These are phyloP conservation scores for Podospora sp. DNA, from an alignment of 495 filamentous ascomycete genomes.

Conservation along the genomic window DNA sequence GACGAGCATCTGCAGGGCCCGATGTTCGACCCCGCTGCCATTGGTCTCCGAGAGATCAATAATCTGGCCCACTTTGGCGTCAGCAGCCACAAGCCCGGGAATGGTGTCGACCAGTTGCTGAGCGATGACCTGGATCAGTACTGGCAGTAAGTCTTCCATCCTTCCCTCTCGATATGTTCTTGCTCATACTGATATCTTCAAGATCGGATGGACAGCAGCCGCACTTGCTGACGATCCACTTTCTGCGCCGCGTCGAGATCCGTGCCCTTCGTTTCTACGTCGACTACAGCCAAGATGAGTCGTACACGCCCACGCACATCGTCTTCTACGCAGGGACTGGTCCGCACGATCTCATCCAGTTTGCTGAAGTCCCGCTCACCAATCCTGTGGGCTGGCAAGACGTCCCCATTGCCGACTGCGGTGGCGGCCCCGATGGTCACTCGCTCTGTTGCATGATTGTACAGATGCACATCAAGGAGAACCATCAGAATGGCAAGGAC, in stretches of 20 bases:
- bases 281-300: constrained; percentile 89
- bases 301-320: constrained; percentile 95
- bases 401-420: constrained; percentile 72
- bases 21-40: constrained; percentile 46
- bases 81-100: constrained; percentile 87
- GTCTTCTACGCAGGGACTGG: constrained; percentile 83
- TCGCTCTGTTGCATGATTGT: constrained; percentile 83
- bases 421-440: constrained; percentile 61
- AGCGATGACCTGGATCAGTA: constrained; percentile 76
- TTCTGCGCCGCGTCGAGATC: constrained; percentile 88
- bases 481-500: constrained; percentile 99
- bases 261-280: constrained; percentile 82
- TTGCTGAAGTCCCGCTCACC: constrained; percentile 75
- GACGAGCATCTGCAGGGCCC: constrained; percentile 32
- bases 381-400: constrained; percentile 88
- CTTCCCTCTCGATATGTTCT: not conserved
- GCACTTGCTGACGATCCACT: constrained; percentile 91
- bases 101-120: constrained; percentile 81
- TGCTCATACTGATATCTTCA: constrained; percentile 21
- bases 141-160: constrained; percentile 71
- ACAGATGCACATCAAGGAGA: constrained; percentile 86
- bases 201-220: constrained; percentile 93
- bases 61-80: constrained; percentile 94
- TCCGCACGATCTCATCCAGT: constrained; percentile 82
- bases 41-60: constrained; percentile 84